Percentiles rank a stretch among this genome's conserved stretches.
Evolutionary conservation across 306 rosid species (phyloP).

Genomic region (Mimosa pudica): DNA sequence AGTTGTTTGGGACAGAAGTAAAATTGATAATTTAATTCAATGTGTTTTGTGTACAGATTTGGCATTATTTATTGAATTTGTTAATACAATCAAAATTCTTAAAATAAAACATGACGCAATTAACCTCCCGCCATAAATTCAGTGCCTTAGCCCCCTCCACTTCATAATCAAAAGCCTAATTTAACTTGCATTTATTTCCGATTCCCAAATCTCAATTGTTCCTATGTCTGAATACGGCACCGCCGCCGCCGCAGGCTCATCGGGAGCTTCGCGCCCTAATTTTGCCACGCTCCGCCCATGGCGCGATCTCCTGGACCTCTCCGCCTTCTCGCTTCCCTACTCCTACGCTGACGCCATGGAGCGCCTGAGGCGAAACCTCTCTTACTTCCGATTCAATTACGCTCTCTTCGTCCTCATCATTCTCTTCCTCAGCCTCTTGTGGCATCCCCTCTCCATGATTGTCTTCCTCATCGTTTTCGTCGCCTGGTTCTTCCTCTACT

Average conservation of each 20-base stretch:
- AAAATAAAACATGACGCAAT: no score
- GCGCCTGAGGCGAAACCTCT: constrained; percentile 16
- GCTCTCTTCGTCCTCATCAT: background rate
- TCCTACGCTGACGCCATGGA: constrained; percentile 23
- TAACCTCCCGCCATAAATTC: no score
- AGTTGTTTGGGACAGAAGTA: no score
- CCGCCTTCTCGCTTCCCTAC: constrained; percentile 5
- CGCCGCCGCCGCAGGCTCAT: background rate
- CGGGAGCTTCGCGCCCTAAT: constrained; percentile 11
- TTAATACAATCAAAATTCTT: no score
- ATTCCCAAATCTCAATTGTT: no score
- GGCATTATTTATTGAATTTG: no score
- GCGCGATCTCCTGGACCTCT: constrained; percentile 13
- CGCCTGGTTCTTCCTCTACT: constrained; percentile 27
- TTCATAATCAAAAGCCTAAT: no score
- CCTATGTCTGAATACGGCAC: no score
- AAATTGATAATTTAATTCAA: no score
- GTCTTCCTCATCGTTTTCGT: constrained; percentile 20
- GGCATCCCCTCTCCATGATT: constrained; percentile 18
- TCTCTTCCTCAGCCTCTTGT: constrained; percentile 26
- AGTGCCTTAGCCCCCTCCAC: no score
- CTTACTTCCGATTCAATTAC: constrained; percentile 23
- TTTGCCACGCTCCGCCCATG: constrained; percentile 10
- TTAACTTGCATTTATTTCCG: no score
- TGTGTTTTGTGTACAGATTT: no score